phyloP scores from a whole-genome alignment of 352 stramenopile genomes.

The Globisporangium viniferum region DNA sequence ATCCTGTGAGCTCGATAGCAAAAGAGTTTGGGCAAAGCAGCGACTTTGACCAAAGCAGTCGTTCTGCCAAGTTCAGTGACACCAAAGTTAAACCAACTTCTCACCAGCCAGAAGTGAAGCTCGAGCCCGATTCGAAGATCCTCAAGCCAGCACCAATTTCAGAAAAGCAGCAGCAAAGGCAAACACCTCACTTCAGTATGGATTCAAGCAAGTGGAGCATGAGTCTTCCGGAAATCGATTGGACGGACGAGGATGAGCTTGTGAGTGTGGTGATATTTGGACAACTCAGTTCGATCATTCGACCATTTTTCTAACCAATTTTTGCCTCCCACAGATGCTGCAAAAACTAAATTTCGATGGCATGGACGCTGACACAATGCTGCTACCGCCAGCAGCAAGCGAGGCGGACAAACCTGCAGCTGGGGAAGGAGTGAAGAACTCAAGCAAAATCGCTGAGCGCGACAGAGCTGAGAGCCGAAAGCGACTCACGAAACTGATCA shows the following conservation, averaged over 20 bases:
- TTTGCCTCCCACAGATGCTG: constrained; percentile 20
- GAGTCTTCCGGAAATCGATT: constrained; percentile 41
- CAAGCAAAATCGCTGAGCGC: constrained; percentile 22
- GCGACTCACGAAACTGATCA: constrained; percentile 38
- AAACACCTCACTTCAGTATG: background rate
- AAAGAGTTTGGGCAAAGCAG: constrained; percentile 7
- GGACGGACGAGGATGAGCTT: constrained; percentile 57
- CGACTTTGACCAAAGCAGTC: background rate
- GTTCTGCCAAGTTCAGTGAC: background rate
- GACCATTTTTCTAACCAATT: background rate
- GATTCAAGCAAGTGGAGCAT: background rate
- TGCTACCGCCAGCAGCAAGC: background rate
- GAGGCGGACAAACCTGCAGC: background rate
- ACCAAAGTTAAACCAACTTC: background rate
- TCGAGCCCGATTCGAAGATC: background rate
- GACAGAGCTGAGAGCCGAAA: constrained; percentile 43
- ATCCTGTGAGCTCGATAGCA: background rate
- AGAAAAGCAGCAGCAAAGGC: background rate
- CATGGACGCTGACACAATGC: constrained; percentile 2
- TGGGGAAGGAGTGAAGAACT: background rate
- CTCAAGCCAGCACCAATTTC: background rate
- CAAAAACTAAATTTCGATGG: constrained; percentile 26
- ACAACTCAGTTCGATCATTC: background rate
- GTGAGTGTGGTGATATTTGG: constrained; percentile 13
- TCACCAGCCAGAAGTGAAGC: background rate